Base-by-base conservation (phyloP, 192 early-diverging fungal genomes). In the Umbelopsis vinacea region DNA sequence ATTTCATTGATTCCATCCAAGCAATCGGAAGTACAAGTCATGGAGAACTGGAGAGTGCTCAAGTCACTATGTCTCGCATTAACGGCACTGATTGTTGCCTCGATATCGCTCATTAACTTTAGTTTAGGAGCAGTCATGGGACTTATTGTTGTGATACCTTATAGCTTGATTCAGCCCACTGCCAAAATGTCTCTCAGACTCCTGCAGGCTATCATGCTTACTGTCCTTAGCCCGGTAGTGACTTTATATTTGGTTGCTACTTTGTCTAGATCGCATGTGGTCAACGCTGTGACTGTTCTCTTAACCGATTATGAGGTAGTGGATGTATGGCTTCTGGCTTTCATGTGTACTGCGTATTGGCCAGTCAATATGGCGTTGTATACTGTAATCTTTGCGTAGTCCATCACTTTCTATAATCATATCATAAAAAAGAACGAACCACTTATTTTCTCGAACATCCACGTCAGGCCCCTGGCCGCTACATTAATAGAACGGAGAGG, bases 311-410 rank as follows among this genome's bases (percentile, higher is more conserved):
- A 90, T 81, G 80, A 90, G 68, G 79, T 88, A 23, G 80, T 90
- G 63, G 84, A 84, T 46, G 87, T 82, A 22, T 87, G 89, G 83
- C 75, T 90, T 0, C 81, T 92, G 10, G 86, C 88, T 2, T 85
- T 87, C 71, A 67, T 89, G 26, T 90, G 89, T 74, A 84, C 85
- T n/a, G 77, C 89, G 0, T 92, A 91, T 76, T 93, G 92, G 91
- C 92, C 92, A 6, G 71, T 80, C 60, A 85, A 86, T 71, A 52
- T 88, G 45, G 82, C 84, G 4, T 70, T 80, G 74, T 57, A 53
- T 26, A 71, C 57, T 54, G 46, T 80, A 14, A 68, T 80, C 52
- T 73, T 80, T 48, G 26, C 37, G 48, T 70, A 54, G 50, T 70
- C 15, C n/a, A 37, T 19, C 11, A 12, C 11, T 19, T n/a, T n/a